Base-by-base conservation (phyloP, 495 filamentous ascomycete species). In the Sabuloglossum arenarium region DNA sequence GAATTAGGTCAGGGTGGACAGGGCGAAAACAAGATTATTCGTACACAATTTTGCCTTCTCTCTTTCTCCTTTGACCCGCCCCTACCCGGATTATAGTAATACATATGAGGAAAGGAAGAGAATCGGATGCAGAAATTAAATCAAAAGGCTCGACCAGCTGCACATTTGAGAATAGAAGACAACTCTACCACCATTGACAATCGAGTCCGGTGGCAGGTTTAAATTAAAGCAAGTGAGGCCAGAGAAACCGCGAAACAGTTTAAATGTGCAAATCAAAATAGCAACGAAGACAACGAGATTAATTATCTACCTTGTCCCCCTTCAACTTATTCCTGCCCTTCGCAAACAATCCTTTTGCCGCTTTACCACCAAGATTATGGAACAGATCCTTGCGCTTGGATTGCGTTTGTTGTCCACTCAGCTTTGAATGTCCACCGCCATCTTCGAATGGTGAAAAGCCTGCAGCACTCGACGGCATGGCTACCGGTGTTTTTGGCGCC, bases 381-480 rank as follows among this genome's bases (percentile, higher is more conserved):
- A 95, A 70, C 3, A 94, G 67, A 55, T 91, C 87, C 65, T 94
- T 95, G 61, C 88, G 81, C 69, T 84, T 85, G 21, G 77, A 73
- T 50, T 84, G 81, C 54, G 86, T 70, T 63, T 80, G 77, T 37
- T 69, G 66, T 32, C 55, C 63, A 19, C 66, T 64, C 14, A 65
- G 25, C 58, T 67, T 70, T 32, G 61, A 58, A 42, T 59, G n/a
- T 14, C 42, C 56, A 1, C 57, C 34, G 8, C 30, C 24, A 6
- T 31, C 21, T 6, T 31, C 53, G 16, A 58, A 60, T 11, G 65
- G 52, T 24, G 64, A 64, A 51, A 62, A 64, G 9, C 63, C 63
- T 52, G 63, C 61, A 53, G 60, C 58, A 16, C 54, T 37, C 9
- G 61, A 68, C 23, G 68, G 72, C 0, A 69, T 64, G 24, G 65